A percentile compares a stretch with the other conserved stretches of the same genome.
Evolutionary conservation across 352 stramenopile genomes (phyloP).

Genomic region (Globisporangium cylindrosporum): DNA sequence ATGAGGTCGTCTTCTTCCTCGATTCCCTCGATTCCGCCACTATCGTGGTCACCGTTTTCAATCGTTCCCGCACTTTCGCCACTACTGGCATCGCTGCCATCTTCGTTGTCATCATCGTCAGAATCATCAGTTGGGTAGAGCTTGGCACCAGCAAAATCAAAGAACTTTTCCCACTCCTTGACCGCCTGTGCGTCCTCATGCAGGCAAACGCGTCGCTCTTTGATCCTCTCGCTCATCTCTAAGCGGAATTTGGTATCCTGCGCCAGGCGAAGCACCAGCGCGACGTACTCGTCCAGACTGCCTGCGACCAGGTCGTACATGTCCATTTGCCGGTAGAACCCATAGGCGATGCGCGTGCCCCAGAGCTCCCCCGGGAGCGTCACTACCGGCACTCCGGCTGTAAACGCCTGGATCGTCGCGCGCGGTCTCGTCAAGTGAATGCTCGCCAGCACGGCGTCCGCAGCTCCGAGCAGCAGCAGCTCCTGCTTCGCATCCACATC

Average conservation of each 20-base stretch:
- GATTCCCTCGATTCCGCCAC: background rate
- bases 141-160: slow-evolving; percentile 40
- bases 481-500: slow-evolving; percentile 60
- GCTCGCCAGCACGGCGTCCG: slow-evolving; percentile 59
- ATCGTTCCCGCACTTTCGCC: background rate
- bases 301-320: slow-evolving; percentile 49
- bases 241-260: slow-evolving; percentile 41
- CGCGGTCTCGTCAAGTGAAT: slow-evolving; percentile 50
- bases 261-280: slow-evolving; percentile 49
- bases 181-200: slow-evolving; percentile 45
- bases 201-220: slow-evolving; percentile 33
- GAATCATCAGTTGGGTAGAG: slow-evolving; percentile 30
- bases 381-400: slow-evolving; percentile 58
- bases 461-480: slow-evolving; percentile 40
- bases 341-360: slow-evolving; percentile 58
- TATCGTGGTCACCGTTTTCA: background rate
- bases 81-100: background rate
- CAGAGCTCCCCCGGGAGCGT: slow-evolving; percentile 58
- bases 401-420: slow-evolving; percentile 55
- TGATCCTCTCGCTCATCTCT: slow-evolving; percentile 43
- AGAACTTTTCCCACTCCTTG: slow-evolving; percentile 70
- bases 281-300: slow-evolving; percentile 48
- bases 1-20: background rate
- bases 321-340: slow-evolving; percentile 64
- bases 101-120: slow-evolving; percentile 1